Evolutionary conservation across 2,329 filamentous ascomycete species (phyloP).

Genomic region (Claviceps fusiformis): DNA sequence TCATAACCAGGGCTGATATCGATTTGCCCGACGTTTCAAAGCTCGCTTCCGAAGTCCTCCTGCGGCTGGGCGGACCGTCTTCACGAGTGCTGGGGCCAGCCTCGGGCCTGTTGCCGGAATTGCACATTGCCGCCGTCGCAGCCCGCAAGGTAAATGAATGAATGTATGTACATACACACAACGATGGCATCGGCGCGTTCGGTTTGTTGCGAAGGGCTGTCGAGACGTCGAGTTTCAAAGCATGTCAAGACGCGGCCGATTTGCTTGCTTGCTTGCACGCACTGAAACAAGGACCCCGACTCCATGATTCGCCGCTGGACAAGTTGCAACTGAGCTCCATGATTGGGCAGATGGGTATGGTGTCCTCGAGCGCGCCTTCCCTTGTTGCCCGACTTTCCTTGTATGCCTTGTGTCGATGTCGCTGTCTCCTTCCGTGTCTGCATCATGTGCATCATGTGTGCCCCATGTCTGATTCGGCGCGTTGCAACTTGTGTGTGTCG

Average conservation of each 20-base stretch:
- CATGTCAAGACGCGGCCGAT: neutral
- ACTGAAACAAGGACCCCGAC: neutral
- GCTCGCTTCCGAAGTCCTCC: neutral
- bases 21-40: neutral
- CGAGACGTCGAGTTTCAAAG: neutral
- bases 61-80: neutral
- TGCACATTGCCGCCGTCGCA: neutral
- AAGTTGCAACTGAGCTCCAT: too few relatives aligned
- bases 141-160: too few relatives aligned
- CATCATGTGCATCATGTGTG: neutral
- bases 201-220: neutral
- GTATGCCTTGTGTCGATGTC: neutral
- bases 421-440: neutral
- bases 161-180: neutral
- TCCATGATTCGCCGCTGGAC: neutral
- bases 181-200: neutral
- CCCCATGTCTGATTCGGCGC: neutral
- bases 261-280: neutral
- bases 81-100: neutral
- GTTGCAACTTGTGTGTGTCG: too few relatives aligned
- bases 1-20: neutral
- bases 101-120: neutral
- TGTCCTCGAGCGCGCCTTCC: neutral
- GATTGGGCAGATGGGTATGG: too few relatives aligned
- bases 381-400: neutral